Conservation (phyloP, 2,329 filamentous ascomycete genomes). For the Magnaporthiopsis rhizophila region DNA sequence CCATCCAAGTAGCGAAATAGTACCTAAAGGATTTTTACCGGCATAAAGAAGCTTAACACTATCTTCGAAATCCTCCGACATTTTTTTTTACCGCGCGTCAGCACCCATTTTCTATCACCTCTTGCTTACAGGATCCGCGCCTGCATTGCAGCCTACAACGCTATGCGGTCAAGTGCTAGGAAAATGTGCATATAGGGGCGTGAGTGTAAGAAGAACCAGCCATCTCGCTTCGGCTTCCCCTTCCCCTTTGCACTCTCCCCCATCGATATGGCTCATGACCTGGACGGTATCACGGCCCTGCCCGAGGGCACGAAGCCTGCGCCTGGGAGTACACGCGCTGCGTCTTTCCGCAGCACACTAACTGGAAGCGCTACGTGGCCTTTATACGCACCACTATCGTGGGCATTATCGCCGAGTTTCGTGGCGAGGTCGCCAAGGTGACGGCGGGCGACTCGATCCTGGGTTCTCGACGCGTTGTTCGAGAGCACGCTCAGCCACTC, state of each 20-base stretch:
- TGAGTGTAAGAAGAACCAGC: too few species aligned
- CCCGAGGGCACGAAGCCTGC: slow-evolving; percentile 10
- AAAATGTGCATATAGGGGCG: too few species aligned
- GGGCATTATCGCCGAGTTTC: slow-evolving; percentile 17
- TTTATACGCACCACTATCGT: slow-evolving; percentile 17
- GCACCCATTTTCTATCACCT: too few species aligned
- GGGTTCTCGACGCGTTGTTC: slow-evolving; percentile 15
- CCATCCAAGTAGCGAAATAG: too few species aligned
- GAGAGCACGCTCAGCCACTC: slow-evolving; percentile 10
- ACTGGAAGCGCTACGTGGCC: slow-evolving; percentile 17
- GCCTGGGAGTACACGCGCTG: slow-evolving; percentile 19
- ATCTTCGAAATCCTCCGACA: too few species aligned
- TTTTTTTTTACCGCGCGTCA: too few species aligned
- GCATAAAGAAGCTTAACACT: too few species aligned
- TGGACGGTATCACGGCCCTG: slow-evolving; percentile 6
- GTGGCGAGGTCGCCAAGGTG: slow-evolving; percentile 14
- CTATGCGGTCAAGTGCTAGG: too few species aligned
- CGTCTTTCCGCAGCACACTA: slow-evolving; percentile 19
- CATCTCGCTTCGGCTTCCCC: too few species aligned
- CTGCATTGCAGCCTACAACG: too few species aligned
- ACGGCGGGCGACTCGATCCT: not conserved
- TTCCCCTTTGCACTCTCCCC: not conserved
- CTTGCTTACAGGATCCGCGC: too few species aligned
- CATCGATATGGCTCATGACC: slow-evolving; percentile 10
- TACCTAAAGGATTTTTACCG: too few species aligned